phyloP scores from a whole-genome alignment of 768 basidiomycete species.

The Rhizopogon salebrosus region DNA sequence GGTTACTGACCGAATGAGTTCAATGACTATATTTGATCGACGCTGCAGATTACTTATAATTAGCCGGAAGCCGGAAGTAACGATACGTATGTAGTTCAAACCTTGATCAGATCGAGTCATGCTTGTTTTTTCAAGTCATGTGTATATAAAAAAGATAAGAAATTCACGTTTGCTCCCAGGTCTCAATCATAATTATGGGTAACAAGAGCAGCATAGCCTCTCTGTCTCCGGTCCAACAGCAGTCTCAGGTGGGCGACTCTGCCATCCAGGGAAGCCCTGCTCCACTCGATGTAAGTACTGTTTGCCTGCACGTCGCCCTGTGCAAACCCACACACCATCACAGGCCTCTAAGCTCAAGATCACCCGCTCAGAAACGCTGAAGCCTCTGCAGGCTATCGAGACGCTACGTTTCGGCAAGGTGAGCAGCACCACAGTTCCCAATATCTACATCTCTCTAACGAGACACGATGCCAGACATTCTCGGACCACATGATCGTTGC shows the following conservation, averaged over 20 bases:
- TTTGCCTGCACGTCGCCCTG: too few relatives aligned
- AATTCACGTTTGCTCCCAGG: too few relatives aligned
- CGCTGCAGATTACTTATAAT: too few relatives aligned
- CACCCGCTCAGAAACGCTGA: slow-evolving; percentile 40
- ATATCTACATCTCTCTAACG: not conserved
- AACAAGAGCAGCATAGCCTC: not conserved
- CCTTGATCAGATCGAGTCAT: not conserved
- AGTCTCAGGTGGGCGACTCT: not conserved
- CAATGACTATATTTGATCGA: too few relatives aligned
- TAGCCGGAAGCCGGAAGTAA: too few relatives aligned
- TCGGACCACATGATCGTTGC: slow-evolving; percentile 77
- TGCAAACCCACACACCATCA: not conserved
- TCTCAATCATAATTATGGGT: not conserved
- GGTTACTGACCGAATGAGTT: too few relatives aligned
- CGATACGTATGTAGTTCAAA: too few relatives aligned
- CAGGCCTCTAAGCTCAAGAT: slow-evolving; percentile 56
- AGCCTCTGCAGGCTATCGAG: slow-evolving; percentile 44
- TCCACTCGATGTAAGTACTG: slow-evolving; percentile 16
- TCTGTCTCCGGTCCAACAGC: not conserved
- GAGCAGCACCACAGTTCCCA: slow-evolving; percentile 9
- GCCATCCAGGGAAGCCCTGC: not conserved
- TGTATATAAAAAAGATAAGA: too few relatives aligned
- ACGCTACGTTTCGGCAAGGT: slow-evolving; percentile 56
- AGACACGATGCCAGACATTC: slow-evolving; percentile 35
- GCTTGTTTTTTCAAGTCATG: not conserved